These are phyloP conservation scores for Puccinia polysora DNA, from an alignment of 1,284 basidiomycete genomes.

Conservation along the genomic window DNA sequence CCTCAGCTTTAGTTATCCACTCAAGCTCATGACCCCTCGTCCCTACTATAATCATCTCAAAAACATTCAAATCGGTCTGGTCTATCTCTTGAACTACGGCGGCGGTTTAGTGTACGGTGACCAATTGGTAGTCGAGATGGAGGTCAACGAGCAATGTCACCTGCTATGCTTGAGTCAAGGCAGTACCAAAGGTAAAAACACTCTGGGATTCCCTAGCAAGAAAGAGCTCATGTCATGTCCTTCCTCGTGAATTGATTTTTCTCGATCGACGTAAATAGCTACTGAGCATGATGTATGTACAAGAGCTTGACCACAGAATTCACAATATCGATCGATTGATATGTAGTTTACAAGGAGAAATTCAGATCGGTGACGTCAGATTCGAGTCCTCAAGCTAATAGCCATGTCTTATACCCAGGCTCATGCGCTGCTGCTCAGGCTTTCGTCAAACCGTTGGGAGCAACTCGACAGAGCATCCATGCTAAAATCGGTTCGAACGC, in stretches of 20 bases:
- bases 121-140: constrained; percentile 3
- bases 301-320: too few species aligned
- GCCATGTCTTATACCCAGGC: constrained; percentile 19
- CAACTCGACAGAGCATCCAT: constrained; percentile 13
- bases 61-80: constrained; percentile 18
- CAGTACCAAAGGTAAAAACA: constrained; percentile 20
- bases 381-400: background rate
- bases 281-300: too few species aligned
- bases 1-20: constrained; percentile 21
- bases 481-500: constrained; percentile 16
- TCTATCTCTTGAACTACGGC: constrained; percentile 35
- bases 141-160: constrained; percentile 4
- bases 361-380: background rate
- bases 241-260: background rate
- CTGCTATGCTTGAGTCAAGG: constrained; percentile 32
- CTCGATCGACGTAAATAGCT: too few species aligned
- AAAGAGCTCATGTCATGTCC: background rate
- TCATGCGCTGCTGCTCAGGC: background rate
- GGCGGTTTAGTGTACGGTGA: constrained; percentile 25
- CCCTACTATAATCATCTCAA: constrained; percentile 6
- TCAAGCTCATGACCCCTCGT: constrained; percentile 26
- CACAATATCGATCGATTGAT: too few species aligned
- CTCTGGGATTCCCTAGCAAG: background rate
- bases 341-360: constrained; percentile 14
- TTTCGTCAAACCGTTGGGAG: background rate